Conservation (phyloP, 371 early-diverging fungal species). For the Cokeromyces recurvatus region DNA sequence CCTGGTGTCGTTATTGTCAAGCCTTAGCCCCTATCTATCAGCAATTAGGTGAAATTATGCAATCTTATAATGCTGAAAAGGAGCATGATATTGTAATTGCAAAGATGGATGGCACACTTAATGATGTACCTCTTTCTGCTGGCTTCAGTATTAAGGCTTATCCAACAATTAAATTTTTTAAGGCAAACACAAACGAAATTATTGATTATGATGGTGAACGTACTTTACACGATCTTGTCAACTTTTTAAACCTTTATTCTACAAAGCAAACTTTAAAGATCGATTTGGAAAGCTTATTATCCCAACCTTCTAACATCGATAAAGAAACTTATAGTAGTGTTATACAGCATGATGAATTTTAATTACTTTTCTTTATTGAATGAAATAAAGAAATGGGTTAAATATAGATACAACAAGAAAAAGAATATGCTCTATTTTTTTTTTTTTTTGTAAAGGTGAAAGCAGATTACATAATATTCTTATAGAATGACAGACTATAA, state of each 20-base stretch:
- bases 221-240: constrained; percentile 58
- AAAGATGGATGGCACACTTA: constrained; percentile 89
- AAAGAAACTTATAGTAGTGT: neutral
- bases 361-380: too few species aligned
- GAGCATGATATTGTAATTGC: constrained; percentile 66
- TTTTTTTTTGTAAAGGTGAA: too few species aligned
- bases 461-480: too few species aligned
- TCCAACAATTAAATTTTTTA: constrained; percentile 88
- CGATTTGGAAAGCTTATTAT: neutral
- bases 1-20: constrained; percentile 87
- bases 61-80: constrained; percentile 18
- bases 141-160: constrained; percentile 73
- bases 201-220: constrained; percentile 80
- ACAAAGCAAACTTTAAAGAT: constrained; percentile 4
- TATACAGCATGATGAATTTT: constrained; percentile 5
- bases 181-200: constrained; percentile 66
- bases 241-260: constrained; percentile 53
- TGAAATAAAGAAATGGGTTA: too few species aligned
- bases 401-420: neutral
- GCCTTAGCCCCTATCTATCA: constrained; percentile 72
- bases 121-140: constrained; percentile 73
- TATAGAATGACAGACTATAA: too few species aligned
- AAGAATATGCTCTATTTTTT: too few species aligned
- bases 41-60: constrained; percentile 51
- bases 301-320: neutral